Evolutionary conservation across 1,284 basidiomycete genomes (phyloP).

Genomic region (Inonotus obliquus): DNA sequence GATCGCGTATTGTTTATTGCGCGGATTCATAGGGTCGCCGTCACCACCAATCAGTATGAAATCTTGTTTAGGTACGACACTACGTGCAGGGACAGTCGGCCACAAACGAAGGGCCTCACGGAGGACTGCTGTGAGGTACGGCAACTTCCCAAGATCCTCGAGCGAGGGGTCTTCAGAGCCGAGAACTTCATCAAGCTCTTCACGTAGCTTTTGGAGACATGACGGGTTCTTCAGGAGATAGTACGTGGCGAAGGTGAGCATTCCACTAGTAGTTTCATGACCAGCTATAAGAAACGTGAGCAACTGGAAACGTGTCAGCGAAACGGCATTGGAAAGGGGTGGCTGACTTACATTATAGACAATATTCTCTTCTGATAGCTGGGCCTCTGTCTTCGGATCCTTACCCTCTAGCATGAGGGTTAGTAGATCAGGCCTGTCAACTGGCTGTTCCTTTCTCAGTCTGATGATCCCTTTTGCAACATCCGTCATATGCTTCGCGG

Average conservation of each 20-base stretch:
- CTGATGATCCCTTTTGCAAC: conserved; percentile 37
- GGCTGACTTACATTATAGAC: conserved; percentile 35
- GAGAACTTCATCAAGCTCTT: conserved; percentile 42
- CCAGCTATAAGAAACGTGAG: conserved; percentile 52
- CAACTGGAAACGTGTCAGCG: conserved; percentile 28
- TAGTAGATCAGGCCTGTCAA: conserved; percentile 42
- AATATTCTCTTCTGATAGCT: conserved; percentile 41
- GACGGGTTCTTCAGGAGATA: conserved; percentile 43
- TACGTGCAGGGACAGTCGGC: conserved; percentile 37
- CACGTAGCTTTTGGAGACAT: conserved; percentile 38
- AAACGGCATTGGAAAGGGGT: neutral
- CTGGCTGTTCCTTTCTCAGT: conserved; percentile 32
- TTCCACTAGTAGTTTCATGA: conserved; percentile 46
- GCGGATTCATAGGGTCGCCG: conserved; percentile 10
- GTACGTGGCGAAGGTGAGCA: conserved; percentile 38
- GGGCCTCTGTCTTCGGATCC: conserved; percentile 44
- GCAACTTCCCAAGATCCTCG: conserved; percentile 39
- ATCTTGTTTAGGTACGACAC: conserved; percentile 34
- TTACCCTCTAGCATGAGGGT: conserved; percentile 43
- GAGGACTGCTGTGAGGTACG: conserved; percentile 42
- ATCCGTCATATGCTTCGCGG: conserved; percentile 37
- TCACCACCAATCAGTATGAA: conserved; percentile 34
- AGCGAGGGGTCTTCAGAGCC: conserved; percentile 34
- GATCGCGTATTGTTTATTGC: conserved; percentile 34
- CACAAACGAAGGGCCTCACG: conserved; percentile 44